Evolutionary conservation across 176 grass and related monocot genomes (phyloP).

Genomic region (Carex parvula): DNA sequence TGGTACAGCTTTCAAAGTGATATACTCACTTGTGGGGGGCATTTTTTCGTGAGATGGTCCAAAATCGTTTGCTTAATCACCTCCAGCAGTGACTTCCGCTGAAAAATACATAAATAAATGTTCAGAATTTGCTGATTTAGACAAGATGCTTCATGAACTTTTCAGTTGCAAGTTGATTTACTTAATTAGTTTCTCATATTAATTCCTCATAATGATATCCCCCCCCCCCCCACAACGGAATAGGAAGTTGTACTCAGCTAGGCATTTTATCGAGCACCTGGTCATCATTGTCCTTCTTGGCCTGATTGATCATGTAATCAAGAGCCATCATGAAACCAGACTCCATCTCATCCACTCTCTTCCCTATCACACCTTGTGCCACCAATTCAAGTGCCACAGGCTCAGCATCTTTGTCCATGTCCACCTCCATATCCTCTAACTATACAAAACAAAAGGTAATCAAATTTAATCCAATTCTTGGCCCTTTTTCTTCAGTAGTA

Average conservation of each 20-base stretch:
- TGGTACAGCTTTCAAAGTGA: not conserved
- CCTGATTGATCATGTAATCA: constrained; percentile 92
- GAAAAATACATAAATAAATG: constrained; percentile 20
- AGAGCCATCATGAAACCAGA: constrained; percentile 86
- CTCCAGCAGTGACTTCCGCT: constrained; percentile 84
- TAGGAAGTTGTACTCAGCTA: constrained; percentile 16
- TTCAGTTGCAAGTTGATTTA: not conserved
- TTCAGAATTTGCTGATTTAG: not conserved
- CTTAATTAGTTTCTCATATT: not conserved
- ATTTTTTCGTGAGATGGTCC: constrained; percentile 92
- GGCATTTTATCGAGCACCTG: constrained; percentile 49
- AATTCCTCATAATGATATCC: not conserved
- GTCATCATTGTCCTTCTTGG: constrained; percentile 63
- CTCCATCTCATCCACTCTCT: constrained; percentile 97
- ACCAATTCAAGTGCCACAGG: constrained; percentile 69
- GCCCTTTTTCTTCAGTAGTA: not conserved
- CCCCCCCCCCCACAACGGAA: not conserved
- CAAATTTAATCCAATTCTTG: not conserved
- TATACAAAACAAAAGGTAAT: constrained; percentile 23
- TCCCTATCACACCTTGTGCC: constrained; percentile 85
- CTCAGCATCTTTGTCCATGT: constrained; percentile 64
- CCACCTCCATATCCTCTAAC: constrained; percentile 94
- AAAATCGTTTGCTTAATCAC: constrained; percentile 88
- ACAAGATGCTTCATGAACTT: not conserved
- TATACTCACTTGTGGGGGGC: constrained; percentile 80